Evolutionary conservation across 305 asterid species (phyloP).

Genomic region (Fraxinus baroniana): DNA sequence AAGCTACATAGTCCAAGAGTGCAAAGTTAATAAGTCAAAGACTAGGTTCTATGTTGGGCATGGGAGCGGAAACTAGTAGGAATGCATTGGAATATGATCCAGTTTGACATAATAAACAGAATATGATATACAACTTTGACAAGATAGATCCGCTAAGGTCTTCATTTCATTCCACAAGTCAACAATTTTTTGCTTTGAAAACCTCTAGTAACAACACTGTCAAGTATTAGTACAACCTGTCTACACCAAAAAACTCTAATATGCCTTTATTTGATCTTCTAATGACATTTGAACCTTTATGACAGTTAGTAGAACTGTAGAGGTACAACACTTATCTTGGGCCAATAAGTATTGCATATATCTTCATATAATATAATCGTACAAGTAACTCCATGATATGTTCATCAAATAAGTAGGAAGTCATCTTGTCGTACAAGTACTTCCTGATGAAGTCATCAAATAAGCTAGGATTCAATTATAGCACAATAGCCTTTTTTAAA

Average conservation of each 20-base stretch:
- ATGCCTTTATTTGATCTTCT: background rate
- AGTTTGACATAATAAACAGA: background rate
- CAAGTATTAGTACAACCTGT: background rate
- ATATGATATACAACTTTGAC: background rate
- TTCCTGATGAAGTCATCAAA: background rate
- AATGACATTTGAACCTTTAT: background rate
- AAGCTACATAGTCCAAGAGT: too few species aligned
- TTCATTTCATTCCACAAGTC: background rate
- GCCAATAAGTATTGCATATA: background rate
- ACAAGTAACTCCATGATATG: background rate
- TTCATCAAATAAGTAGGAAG: background rate
- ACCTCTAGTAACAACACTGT: background rate
- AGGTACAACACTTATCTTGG: background rate
- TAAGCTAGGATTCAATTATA: background rate
- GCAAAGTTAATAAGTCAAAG: too few species aligned
- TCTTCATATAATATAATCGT: background rate
- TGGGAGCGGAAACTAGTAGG: too few species aligned
- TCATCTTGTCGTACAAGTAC: background rate
- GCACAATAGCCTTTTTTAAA: background rate
- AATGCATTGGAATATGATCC: background rate
- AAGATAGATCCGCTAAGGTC: background rate
- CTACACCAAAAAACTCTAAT: background rate
- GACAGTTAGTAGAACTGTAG: background rate
- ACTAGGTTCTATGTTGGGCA: too few species aligned
- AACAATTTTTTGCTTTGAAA: background rate